Percentiles rank a stretch among this genome's conserved stretches.
Evolutionary conservation across 2,329 filamentous ascomycete genomes (phyloP).

Genomic region (Ceratocystis variospora): DNA sequence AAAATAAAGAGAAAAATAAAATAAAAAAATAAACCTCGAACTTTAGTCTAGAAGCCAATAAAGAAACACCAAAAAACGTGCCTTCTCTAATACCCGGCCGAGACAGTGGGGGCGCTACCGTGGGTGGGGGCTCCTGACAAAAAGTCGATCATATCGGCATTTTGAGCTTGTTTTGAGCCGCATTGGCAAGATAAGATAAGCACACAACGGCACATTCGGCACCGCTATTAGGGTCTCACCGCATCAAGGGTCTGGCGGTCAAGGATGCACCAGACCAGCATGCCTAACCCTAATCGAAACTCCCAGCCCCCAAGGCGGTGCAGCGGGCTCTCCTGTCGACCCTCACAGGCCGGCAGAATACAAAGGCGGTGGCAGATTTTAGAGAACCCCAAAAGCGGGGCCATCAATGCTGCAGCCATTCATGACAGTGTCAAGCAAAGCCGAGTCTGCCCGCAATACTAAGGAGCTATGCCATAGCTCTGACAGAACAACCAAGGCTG

Average conservation of each 20-base stretch:
- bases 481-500: background rate
- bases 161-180: constrained; percentile 12
- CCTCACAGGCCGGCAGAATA: background rate
- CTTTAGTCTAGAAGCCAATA: background rate
- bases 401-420: background rate
- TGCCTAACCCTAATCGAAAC: background rate
- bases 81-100: background rate
- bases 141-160: background rate
- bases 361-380: background rate
- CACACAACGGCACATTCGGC: background rate
- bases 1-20: background rate
- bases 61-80: background rate
- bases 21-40: background rate
- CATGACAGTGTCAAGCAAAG: background rate
- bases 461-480: constrained; percentile 1
- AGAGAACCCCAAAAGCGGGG: background rate
- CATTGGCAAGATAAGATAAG: background rate
- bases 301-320: background rate
- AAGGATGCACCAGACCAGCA: background rate
- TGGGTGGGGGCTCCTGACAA: background rate
- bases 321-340: background rate
- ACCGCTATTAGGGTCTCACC: background rate
- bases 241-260: no score
- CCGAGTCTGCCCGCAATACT: background rate
- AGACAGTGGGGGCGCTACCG: background rate